Evolutionary conservation across 805 yeast species (phyloP), one percentile per base, ranked within the genome.

Genomic region (Barnettozyma siamensis): DNA sequence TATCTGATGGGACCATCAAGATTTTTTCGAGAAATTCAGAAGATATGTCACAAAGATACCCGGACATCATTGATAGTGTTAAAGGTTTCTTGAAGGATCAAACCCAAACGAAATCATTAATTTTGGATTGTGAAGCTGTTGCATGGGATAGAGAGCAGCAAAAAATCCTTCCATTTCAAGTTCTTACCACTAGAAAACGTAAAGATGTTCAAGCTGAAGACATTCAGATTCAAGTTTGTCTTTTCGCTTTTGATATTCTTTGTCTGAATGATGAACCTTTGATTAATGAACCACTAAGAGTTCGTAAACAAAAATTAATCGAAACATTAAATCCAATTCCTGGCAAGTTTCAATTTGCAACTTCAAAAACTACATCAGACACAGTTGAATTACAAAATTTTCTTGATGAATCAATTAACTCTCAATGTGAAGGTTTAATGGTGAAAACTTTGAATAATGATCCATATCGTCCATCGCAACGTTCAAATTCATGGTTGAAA

Each of bases 401-500:
- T 55, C 69, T 93, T 46, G 98, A 93, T 59, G 86, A 87, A 57
- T 83, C 96, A 2, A 86, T 93, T 19, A 80, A 83, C 53, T 93
- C 85, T 54, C 69, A 88, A 13, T 93, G 99, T 60, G 99, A 93
- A 62, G 99, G 99, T 0, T 70, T 93, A 38, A 93, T 93, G 99
- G 89, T 93, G 33, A 93, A 93, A 59, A 78, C 87, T 63, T 65
- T 91, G 29, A 82, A 84, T 42, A 95, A 95, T 1, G 60, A 60
- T 11, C 96, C 88, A 37, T 93, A 93, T 59, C 96, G 93, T 64
- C 99, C 99, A 17, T 85, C 95, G 19, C 91, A 91, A 61, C 74
- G 99, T 58, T 86, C 96, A 2, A 71, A 96, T 43, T 89, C 93
- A 62, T 93, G 99, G 99, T 71, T 93, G 47, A 93, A 93, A 58